Conservation (phyloP, 176 grass and related monocot genomes). For the Saccharum spontaneum region DNA sequence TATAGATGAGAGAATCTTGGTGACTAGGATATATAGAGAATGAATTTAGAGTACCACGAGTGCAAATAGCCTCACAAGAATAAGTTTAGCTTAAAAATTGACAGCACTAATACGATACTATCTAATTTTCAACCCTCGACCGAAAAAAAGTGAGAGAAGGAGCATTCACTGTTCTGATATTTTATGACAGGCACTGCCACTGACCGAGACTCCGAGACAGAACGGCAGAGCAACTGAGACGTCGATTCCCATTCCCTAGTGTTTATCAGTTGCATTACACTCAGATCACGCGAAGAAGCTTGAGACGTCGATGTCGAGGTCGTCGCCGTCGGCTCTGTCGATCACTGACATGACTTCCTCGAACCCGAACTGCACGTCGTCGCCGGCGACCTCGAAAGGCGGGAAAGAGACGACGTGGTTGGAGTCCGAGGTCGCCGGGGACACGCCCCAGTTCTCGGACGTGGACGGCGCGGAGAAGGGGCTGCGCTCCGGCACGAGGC, state of each 20-base stretch:
- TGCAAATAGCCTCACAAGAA: too few species aligned
- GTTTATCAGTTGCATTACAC: neutral
- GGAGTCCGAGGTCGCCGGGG: conserved; percentile 54
- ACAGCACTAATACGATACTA: too few species aligned
- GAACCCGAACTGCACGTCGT: conserved; percentile 4
- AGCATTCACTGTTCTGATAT: neutral
- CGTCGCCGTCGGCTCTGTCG: conserved; percentile 2
- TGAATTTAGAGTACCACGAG: too few species aligned
- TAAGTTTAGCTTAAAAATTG: too few species aligned
- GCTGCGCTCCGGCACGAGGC: neutral
- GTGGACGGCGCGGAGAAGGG: conserved; percentile 35
- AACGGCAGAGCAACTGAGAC: neutral
- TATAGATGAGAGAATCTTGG: too few species aligned
- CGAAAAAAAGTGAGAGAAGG: neutral
- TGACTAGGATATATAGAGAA: too few species aligned
- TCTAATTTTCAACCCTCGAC: neutral
- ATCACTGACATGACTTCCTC: conserved; percentile 39
- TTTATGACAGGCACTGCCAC: neutral
- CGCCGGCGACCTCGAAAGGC: conserved; percentile 20
- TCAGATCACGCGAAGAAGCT: conserved; percentile 28
- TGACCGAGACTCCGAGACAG: neutral
- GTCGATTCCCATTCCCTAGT: neutral
- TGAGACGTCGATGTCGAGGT: conserved; percentile 24
- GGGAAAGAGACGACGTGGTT: conserved; percentile 4
- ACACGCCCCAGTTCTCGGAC: conserved; percentile 26